Conservation (phyloP, 768 basidiomycete genomes). For the Boletales sp. region DNA sequence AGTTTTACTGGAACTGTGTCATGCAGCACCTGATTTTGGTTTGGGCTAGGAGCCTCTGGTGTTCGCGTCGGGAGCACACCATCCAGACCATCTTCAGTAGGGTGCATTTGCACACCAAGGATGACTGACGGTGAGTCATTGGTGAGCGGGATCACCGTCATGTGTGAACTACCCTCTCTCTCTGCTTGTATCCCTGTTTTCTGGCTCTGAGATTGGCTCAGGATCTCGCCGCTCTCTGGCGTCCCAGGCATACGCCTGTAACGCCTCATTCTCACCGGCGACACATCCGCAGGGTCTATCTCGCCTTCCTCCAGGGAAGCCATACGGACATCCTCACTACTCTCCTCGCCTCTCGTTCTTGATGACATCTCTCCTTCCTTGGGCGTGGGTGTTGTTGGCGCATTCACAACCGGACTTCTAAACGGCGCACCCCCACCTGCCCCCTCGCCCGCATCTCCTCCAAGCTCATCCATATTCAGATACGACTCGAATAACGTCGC, state of each 20-base stretch:
- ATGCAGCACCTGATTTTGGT: too few species aligned
- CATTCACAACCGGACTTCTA: neutral
- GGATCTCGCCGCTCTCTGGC: constrained; percentile 18
- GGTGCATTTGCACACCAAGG: neutral
- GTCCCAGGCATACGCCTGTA: neutral
- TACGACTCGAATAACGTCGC: constrained; percentile 17
- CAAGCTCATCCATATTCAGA: constrained; percentile 19
- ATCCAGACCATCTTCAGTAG: neutral
- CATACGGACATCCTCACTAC: neutral
- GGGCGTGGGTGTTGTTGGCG: too few species aligned
- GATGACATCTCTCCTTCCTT: neutral
- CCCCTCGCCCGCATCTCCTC: neutral
- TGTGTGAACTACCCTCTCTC: neutral
- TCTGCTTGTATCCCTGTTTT: neutral
- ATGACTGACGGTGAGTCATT: too few species aligned
- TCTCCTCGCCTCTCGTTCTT: neutral
- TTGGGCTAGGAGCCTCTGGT: too few species aligned
- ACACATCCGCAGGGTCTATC: constrained; percentile 4
- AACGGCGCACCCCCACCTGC: neutral
- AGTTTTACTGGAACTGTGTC: neutral
- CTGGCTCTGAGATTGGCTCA: neutral
- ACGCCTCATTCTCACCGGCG: neutral
- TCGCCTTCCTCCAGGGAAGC: constrained; percentile 13
- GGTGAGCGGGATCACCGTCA: too few species aligned
- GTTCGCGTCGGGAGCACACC: neutral